phyloP scores from a whole-genome alignment of 495 filamentous ascomycete genomes.

The Peziza echinospora region DNA sequence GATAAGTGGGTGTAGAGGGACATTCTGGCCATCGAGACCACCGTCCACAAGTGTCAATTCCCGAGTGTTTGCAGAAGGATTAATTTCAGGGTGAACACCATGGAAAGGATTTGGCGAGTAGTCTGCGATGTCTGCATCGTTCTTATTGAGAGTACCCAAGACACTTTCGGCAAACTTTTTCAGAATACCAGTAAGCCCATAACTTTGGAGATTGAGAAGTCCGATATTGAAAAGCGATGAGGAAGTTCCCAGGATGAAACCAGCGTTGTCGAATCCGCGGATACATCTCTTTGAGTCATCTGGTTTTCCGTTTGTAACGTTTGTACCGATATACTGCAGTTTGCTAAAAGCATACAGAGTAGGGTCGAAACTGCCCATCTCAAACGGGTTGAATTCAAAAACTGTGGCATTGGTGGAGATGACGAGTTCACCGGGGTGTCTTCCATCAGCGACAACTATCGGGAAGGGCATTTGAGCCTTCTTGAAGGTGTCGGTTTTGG shows the following conservation, averaged over 20 bases:
- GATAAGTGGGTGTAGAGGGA: conserved; percentile 68
- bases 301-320: conserved; percentile 46
- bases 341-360: conserved; percentile 61
- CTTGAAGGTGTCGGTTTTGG: conserved; percentile 40
- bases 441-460: conserved; percentile 54
- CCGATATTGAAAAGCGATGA: conserved; percentile 66
- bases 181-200: conserved; percentile 35
- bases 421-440: conserved; percentile 40
- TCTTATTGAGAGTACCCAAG: conserved; percentile 6
- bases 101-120: conserved; percentile 76
- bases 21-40: conserved; percentile 69
- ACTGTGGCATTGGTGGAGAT: conserved; percentile 60
- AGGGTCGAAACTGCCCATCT: conserved; percentile 69
- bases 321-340: conserved; percentile 52
- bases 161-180: conserved; percentile 26
- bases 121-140: conserved; percentile 55
- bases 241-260: conserved; percentile 80
- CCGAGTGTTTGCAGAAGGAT: conserved; percentile 31
- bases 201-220: conserved; percentile 31
- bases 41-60: conserved; percentile 68
- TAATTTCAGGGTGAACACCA: conserved; percentile 39
- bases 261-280: conserved; percentile 62
- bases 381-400: conserved; percentile 71
- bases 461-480: conserved; percentile 62
- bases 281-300: conserved; percentile 41